Base-by-base conservation (phyloP, 768 basidiomycete species). In the Fomitopsis serialis region DNA sequence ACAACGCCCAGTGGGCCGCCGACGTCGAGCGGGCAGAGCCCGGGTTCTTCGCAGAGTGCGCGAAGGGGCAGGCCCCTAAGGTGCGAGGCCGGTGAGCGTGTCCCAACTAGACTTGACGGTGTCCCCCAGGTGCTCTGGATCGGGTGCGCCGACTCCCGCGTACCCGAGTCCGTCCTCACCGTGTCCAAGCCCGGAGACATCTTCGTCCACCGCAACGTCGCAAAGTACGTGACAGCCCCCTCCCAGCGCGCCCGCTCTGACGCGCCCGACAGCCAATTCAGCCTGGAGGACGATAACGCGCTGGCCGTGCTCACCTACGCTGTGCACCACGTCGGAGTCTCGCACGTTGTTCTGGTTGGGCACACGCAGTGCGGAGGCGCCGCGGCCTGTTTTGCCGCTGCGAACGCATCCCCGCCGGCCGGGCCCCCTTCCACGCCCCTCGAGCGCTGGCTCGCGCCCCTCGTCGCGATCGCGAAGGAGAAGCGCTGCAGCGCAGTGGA, bases 121-220 rank as follows among this genome's bases (percentile, higher is more conserved):
- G 25, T 51, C 23, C 54, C 55, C 24, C 48, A 89, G 87, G 73
- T 85, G 11, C 79, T 88, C 60, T 90, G 86, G 87, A 80, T 90
- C 63, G 86, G 87, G 47, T 90, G 87, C 67, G 78, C 90, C 35
- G 92, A 95, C 67, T 93, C 90, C 11, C 77, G 92, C 57, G 87
- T 92, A 2, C 90, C 89, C 19, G 91, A 92, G 66, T 81, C 81
- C 34, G 84, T 89, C 58, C 72, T 89, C 53, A 84, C 82, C 34
- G 80, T 74, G 34, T 73, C 81, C 9, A 76, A 76, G 57, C 92
- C 92, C 0, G 93, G 92, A 50, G 85, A 86, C 42, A 80, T 89
- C 55, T 94, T 95, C 61, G 83, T 87, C 25, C 84, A 92, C 68
- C 75, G 92, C 45, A 94, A 94, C 68, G 85, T 95, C 58, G 92